Conservation (phyloP, 2,329 filamentous ascomycete genomes). For the Aspergillus sp. region DNA sequence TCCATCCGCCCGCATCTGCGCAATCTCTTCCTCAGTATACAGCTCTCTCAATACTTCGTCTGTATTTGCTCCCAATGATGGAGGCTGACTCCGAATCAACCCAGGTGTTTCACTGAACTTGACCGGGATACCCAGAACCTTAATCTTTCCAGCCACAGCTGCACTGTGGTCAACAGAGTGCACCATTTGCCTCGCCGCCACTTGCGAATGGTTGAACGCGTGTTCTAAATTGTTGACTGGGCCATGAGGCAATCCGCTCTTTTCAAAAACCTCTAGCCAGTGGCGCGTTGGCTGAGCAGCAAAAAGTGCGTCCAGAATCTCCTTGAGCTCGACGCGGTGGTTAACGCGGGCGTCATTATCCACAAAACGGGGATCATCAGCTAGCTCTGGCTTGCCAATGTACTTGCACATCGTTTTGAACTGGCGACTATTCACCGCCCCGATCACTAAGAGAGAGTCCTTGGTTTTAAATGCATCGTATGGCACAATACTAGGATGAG, state of each 20-base stretch:
- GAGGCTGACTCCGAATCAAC: background rate
- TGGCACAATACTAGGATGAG: constrained; percentile 48
- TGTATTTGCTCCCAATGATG: background rate
- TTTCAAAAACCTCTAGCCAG: constrained; percentile 41
- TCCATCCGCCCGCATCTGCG: constrained; percentile 17
- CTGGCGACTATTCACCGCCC: constrained; percentile 69
- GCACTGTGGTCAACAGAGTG: constrained; percentile 16
- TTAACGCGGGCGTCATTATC: constrained; percentile 63
- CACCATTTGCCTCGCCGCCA: constrained; percentile 39
- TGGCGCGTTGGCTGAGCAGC: constrained; percentile 36
- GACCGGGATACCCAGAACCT: constrained; percentile 31
- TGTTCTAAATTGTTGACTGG: constrained; percentile 46
- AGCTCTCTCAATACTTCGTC: background rate
- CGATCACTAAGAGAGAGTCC: constrained; percentile 68
- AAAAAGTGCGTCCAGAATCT: constrained; percentile 35
- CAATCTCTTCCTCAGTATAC: constrained; percentile 6
- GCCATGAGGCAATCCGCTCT: constrained; percentile 46
- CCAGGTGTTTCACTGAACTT: constrained; percentile 30
- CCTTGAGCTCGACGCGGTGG: constrained; percentile 37
- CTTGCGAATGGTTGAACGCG: constrained; percentile 46
- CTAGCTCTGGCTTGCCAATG: constrained; percentile 59
- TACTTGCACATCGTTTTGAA: constrained; percentile 64
- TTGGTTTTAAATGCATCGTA: constrained; percentile 60
- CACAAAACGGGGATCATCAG: constrained; percentile 56
- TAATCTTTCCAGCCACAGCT: constrained; percentile 20